Percentiles rank a stretch among this genome's conserved stretches.
phyloP scores from a whole-genome alignment of 768 basidiomycete genomes.

The Chlorophyllum brunneum region DNA sequence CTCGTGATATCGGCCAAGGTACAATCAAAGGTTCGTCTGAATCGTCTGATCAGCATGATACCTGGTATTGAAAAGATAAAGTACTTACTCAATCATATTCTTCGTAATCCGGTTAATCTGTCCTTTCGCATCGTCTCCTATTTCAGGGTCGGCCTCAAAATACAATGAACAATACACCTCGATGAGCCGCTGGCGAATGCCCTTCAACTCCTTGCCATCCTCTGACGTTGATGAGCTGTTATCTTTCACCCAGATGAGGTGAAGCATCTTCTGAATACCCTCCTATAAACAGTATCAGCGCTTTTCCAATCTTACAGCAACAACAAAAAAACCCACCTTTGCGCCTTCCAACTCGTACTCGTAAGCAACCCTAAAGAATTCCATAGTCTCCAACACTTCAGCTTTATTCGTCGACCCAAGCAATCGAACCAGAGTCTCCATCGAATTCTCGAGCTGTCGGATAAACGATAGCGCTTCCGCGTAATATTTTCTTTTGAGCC shows the following conservation, averaged over 20 bases:
- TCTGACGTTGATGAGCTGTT: conserved; percentile 70
- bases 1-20: conserved; percentile 94
- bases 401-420: conserved; percentile 84
- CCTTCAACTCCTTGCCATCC: conserved; percentile 73
- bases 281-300: conserved; percentile 37
- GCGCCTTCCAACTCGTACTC: conserved; percentile 80
- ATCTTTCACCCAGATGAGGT: conserved; percentile 96
- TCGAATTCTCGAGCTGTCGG: conserved; percentile 49
- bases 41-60: background rate
- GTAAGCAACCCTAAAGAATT: conserved; percentile 82
- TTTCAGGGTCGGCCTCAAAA: conserved; percentile 65
- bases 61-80: background rate
- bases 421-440: conserved; percentile 69
- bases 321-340: conserved; percentile 42
- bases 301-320: background rate
- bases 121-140: conserved; percentile 72
- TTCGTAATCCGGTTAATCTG: conserved; percentile 91
- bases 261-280: conserved; percentile 95
- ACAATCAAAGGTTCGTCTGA: conserved; percentile 84
- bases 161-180: conserved; percentile 88
- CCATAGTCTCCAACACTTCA: conserved; percentile 81
- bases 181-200: conserved; percentile 79
- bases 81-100: conserved; percentile 90
- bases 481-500: conserved; percentile 82
- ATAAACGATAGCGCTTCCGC: conserved; percentile 85